A percentile compares a stretch with the other conserved stretches of the same genome.
phyloP scores from a whole-genome alignment of 2,329 filamentous ascomycete genomes.

The Aspergillus sp. region DNA sequence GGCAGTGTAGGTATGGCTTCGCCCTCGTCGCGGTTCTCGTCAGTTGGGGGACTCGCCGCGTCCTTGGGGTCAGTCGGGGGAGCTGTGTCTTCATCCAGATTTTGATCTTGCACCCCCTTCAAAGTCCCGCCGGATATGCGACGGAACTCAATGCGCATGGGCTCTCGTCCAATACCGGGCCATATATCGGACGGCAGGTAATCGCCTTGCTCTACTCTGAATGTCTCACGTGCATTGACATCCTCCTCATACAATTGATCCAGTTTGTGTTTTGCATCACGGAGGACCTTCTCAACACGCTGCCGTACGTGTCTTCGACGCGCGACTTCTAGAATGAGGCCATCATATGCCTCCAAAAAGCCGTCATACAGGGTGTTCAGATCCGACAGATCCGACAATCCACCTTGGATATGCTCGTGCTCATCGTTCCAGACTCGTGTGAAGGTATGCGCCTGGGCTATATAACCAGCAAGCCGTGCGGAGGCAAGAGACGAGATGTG shows the following conservation, averaged over 20 bases:
- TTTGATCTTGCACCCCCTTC: conserved; percentile 12
- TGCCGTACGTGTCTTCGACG: conserved; percentile 70
- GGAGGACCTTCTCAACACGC: conserved; percentile 70
- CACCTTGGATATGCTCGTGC: conserved; percentile 63
- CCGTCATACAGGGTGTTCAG: conserved; percentile 82
- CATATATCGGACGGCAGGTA: conserved; percentile 86
- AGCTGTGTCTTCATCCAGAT: background rate
- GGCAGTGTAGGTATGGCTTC: conserved; percentile 44
- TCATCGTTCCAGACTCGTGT: conserved; percentile 68
- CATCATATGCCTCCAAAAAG: conserved; percentile 80
- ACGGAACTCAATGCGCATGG: conserved; percentile 46
- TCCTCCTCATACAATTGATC: conserved; percentile 74
- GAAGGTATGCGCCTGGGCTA: conserved; percentile 48
- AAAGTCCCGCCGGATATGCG: conserved; percentile 35
- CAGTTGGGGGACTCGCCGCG: conserved; percentile 4
- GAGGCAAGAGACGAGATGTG: conserved; percentile 65
- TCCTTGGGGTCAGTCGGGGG: conserved; percentile 6
- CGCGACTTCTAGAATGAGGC: conserved; percentile 78
- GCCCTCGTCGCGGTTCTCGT: conserved; percentile 20
- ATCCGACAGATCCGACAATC: conserved; percentile 72
- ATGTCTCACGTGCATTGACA: conserved; percentile 68
- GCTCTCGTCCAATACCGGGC: conserved; percentile 65
- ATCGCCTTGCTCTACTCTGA: conserved; percentile 78
- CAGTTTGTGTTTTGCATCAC: conserved; percentile 73
- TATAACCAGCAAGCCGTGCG: conserved; percentile 56